Evolutionary conservation across 2,329 filamentous ascomycete genomes (phyloP), one percentile per base, ranked within the genome.

Genomic region (Diaporthe longicolla): DNA sequence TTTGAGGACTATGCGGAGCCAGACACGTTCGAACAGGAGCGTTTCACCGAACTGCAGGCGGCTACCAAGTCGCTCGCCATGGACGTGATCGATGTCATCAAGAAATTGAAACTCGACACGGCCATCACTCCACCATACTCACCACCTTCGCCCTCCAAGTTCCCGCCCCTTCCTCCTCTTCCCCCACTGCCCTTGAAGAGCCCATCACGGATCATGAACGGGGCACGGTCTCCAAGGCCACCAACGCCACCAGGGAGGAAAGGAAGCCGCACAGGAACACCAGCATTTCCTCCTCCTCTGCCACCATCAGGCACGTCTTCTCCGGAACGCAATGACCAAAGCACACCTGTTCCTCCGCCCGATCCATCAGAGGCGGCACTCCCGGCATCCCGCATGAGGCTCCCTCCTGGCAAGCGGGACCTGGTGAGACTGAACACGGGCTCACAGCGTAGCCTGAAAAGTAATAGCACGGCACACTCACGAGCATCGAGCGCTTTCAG

Each of bases 1-100:
- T 82, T 86, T 57, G 84, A 86, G 54, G 85, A 86, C 77, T 85
- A 82, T 72, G 82, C 82, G 37, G 81, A 84, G 35, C 75, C 79
- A 8, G 82, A 82, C 59, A 79, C 82, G 6, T 86, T 84, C 71
- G 82, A 84, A 13, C 76, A 78, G 26, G 76, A 78, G 35, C 82
- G 79, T 72, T 86, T 84, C 70, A 73, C 79, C 1, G 81, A 83
- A 24, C 76, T 86, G 7, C 84, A 85, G 70, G 78, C 82, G 0
- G 83, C 84, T 0, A 83, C 83, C 2, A 85, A 83, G 72, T 74
- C 82, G 0, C 82, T 86, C 59, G 85, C 84, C 29, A 79, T 86
- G n/a, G 79, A 82, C 43, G 78, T 82, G 1, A 76, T 85, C 71
- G 83, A 85, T 68, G 80, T 80, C 15, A 81, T 83, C 40, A 82